Conservation (phyloP, 2,329 filamentous ascomycete genomes). For the Fusarium nisikadoi region DNA sequence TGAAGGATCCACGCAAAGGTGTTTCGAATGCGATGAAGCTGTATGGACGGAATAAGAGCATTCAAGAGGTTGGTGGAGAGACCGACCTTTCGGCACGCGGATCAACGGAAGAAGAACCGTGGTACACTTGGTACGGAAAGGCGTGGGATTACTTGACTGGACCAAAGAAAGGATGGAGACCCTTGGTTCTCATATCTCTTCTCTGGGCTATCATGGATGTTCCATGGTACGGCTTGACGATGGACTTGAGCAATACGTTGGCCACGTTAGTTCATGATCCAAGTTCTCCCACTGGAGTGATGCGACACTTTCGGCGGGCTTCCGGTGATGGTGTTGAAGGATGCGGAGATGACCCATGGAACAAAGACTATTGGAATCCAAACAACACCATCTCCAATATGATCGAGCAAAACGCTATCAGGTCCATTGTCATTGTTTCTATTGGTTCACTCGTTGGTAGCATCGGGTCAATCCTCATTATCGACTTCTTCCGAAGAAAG, state of each 20-base stretch:
- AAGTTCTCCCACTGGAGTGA: not conserved
- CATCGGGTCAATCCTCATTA: constrained; percentile 1
- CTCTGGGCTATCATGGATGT: constrained; percentile 28
- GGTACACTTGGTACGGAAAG: constrained; percentile 1
- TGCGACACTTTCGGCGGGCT: not conserved
- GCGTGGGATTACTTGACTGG: constrained; percentile 7
- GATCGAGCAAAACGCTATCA: constrained; percentile 5
- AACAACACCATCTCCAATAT: not conserved
- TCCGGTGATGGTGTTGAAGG: not conserved
- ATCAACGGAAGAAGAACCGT: not conserved
- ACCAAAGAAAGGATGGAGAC: constrained; percentile 9
- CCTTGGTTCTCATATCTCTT: constrained; percentile 3
- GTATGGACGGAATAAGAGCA: not conserved
- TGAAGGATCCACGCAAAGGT: constrained; percentile 1
- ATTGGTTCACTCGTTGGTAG: not conserved
- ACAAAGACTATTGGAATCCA: constrained; percentile 5
- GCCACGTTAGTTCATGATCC: constrained; percentile 11
- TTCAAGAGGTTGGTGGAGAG: not conserved
- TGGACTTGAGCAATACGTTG: constrained; percentile 18
- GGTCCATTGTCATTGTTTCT: not conserved
- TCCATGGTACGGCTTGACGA: constrained; percentile 19
- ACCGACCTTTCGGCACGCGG: not conserved
- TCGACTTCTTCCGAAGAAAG: constrained; percentile 10
- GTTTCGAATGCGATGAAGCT: not conserved
- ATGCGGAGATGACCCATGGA: not conserved